Base-by-base conservation (phyloP, 768 basidiomycete species). In the Asterophora lycoperdoides region DNA sequence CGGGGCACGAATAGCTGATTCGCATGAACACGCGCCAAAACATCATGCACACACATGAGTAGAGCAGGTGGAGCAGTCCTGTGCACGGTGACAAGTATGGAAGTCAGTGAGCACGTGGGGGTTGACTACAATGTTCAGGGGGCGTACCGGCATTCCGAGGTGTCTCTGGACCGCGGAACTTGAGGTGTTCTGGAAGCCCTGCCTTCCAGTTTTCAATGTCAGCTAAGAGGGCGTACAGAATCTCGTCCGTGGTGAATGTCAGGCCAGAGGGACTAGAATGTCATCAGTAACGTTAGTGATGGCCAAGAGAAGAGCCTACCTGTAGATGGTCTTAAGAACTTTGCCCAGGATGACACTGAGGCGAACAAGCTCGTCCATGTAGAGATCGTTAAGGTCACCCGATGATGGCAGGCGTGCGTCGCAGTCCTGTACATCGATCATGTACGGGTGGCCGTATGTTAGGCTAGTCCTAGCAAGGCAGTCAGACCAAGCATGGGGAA, bases 11-110 rank as follows among this genome's bases (percentile, higher is more conserved):
- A 70, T 96, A 98, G 49, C 90, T 93, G 67, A 97, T 92, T 44
- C 95, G 82, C 91, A 97, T 94, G 73, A 97, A 98, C 28, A 96
- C 93, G 42, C 95, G 86, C 84, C 92, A 96, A 69, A 96, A 94
- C 66, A 98, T 89, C 83, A 98, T 96, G 57, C 84, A 86, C 37
- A 97, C 84, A 61, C 89, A 92, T 26, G 88, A 80, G 64, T 90
- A 93, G 34, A 92, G 75, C 44, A 97, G 67, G 66, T 96, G 93
- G 18, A 99, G 73, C 47, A 96, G 72, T 35, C 95, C 94, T 90
- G 57, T 17, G 46, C 29, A 41, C 28, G 44, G 26, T 53, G 39
- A 55, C 57, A 20, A 45, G 41, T 29, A 51, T 15, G 26, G 36
- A 48, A 55, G n/a, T n/a, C n/a, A 17, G 20, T 47, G 32, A 35